Conservation (phyloP, 2,329 filamentous ascomycete genomes). For the Colletotrichum plurivorum region DNA sequence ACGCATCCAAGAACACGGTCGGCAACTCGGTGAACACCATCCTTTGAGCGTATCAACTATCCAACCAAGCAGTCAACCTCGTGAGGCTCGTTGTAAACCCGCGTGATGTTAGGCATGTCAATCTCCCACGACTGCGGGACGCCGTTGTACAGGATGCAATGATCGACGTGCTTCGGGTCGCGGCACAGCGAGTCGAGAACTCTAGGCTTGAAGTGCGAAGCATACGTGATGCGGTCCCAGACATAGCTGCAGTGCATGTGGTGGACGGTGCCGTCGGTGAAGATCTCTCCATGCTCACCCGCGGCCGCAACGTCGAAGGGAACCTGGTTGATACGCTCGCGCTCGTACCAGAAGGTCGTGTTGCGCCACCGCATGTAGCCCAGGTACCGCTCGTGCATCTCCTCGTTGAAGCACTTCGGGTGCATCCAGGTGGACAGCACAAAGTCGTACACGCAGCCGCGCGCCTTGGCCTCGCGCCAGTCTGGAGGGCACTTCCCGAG, state of each 20-base stretch:
- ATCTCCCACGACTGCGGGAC: slow-evolving; percentile 34
- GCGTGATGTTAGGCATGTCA: slow-evolving; percentile 32
- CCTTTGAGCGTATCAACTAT: background rate
- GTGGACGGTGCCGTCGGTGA: slow-evolving; percentile 31
- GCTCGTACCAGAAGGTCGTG: slow-evolving; percentile 33
- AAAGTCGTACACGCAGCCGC: slow-evolving; percentile 32
- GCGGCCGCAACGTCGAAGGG: slow-evolving; percentile 27
- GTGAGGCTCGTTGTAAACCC: slow-evolving; percentile 30
- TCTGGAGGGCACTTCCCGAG: slow-evolving; percentile 22
- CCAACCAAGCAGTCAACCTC: slow-evolving; percentile 30
- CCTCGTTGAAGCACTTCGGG: slow-evolving; percentile 32
- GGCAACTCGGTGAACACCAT: background rate
- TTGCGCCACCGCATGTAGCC: slow-evolving; percentile 34
- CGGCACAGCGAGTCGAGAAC: slow-evolving; percentile 28
- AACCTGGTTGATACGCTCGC: slow-evolving; percentile 27
- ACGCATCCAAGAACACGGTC: no score
- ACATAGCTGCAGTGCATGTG: slow-evolving; percentile 37
- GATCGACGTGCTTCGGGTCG: slow-evolving; percentile 31
- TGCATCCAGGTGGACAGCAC: slow-evolving; percentile 44
- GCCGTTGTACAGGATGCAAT: slow-evolving; percentile 32
- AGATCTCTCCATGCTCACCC: slow-evolving; percentile 32
- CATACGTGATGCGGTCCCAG: slow-evolving; percentile 34
- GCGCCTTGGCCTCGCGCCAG: slow-evolving; percentile 47
- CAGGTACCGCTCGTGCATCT: slow-evolving; percentile 30
- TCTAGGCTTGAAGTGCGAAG: slow-evolving; percentile 28